Percentiles rank a stretch among this genome's conserved stretches.
Evolutionary conservation across 768 basidiomycete species (phyloP).

Genomic region (Melanogaster broomeanus): DNA sequence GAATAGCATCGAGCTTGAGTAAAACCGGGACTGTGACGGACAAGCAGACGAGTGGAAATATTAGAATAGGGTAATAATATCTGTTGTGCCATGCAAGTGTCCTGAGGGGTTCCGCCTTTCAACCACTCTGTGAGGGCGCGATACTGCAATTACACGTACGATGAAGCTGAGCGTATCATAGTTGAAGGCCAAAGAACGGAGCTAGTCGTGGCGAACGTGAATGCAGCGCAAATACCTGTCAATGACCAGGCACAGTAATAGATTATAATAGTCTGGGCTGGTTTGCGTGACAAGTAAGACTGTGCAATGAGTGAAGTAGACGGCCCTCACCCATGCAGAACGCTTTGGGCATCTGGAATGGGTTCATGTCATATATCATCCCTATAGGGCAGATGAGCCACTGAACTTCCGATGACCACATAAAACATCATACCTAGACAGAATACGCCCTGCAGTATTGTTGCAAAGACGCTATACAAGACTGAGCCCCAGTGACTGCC

Average conservation of each 20-base stretch:
- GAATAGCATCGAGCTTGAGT: slow-evolving; percentile 44
- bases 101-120: slow-evolving; percentile 27
- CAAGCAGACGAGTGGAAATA: slow-evolving; percentile 50
- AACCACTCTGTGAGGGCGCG: background rate
- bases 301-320: slow-evolving; percentile 6
- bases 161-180: slow-evolving; percentile 26
- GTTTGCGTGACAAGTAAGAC: slow-evolving; percentile 8
- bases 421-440: slow-evolving; percentile 50
- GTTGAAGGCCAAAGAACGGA: slow-evolving; percentile 38
- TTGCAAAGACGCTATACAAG: slow-evolving; percentile 50
- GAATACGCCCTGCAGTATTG: slow-evolving; percentile 55
- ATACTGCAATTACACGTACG: slow-evolving; percentile 12
- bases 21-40: slow-evolving; percentile 44
- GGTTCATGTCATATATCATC: slow-evolving; percentile 65
- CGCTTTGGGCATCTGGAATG: slow-evolving; percentile 52
- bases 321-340: slow-evolving; percentile 57
- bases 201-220: slow-evolving; percentile 51
- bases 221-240: slow-evolving; percentile 44
- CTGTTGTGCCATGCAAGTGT: slow-evolving; percentile 49
- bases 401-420: background rate
- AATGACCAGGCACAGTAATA: slow-evolving; percentile 45
- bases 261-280: slow-evolving; percentile 33
- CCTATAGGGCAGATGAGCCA: slow-evolving; percentile 38
- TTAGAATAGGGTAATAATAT: slow-evolving; percentile 45
- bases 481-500: slow-evolving; percentile 50